These are phyloP conservation scores for Trametes sanguinea DNA, from an alignment of 768 basidiomycete species.

Conservation along the genomic window DNA sequence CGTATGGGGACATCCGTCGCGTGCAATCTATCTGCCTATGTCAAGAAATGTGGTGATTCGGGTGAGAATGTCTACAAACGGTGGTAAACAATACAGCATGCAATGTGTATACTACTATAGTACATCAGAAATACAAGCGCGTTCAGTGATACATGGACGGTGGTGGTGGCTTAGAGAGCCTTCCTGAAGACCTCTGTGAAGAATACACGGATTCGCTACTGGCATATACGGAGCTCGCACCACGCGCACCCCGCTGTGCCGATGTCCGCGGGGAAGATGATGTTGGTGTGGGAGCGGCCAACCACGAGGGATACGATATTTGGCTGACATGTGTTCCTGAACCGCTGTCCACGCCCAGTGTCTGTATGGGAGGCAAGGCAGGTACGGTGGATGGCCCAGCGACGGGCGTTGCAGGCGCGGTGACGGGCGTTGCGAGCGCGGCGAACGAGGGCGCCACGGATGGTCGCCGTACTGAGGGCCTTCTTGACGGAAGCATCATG, in stretches of 20 bases:
- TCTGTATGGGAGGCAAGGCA: background rate
- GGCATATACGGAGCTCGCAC: background rate
- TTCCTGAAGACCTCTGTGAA: constrained; percentile 19
- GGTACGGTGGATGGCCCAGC: background rate
- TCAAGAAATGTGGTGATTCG: background rate
- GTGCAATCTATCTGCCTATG: constrained; percentile 3
- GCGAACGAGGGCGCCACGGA: background rate
- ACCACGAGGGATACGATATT: constrained; percentile 15
- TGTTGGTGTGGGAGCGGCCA: constrained; percentile 6
- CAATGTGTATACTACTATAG: background rate
- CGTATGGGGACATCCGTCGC: background rate
- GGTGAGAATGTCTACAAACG: background rate
- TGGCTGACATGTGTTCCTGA: background rate
- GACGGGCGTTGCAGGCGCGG: background rate
- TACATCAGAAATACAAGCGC: constrained; percentile 8
- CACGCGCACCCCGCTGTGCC: constrained; percentile 5
- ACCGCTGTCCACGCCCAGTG: background rate
- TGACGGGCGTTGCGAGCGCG: too few species aligned
- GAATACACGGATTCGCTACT: background rate
- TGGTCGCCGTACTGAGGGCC: background rate
- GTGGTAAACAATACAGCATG: constrained; percentile 11
- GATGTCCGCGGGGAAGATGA: constrained; percentile 4
- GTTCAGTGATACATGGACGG: constrained; percentile 7
- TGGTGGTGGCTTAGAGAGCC: constrained; percentile 34
- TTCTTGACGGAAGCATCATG: constrained; percentile 21